Conservation (phyloP, 2,329 filamentous ascomycete species). For the Nothophoma quercina region DNA sequence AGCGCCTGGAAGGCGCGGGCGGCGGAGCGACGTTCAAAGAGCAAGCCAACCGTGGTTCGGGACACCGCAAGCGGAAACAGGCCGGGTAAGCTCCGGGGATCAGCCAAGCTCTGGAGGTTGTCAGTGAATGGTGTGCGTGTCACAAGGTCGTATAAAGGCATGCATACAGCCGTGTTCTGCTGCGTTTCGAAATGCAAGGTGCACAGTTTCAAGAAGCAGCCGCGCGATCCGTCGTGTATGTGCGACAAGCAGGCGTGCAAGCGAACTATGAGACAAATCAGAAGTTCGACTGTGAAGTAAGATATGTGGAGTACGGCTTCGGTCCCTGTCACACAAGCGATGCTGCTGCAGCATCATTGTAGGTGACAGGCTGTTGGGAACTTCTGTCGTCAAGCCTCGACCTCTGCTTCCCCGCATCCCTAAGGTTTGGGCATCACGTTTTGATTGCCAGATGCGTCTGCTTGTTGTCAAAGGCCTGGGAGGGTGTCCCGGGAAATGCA, state of each 20-base stretch:
- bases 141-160: slow-evolving; percentile 1
- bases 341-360: slow-evolving; percentile 3
- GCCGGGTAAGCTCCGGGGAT: too few species aligned
- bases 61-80: slow-evolving; percentile 4
- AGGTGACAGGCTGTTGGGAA: slow-evolving; percentile 7
- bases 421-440: slow-evolving; percentile 12
- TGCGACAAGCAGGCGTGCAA: slow-evolving; percentile 2
- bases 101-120: slow-evolving; percentile 1
- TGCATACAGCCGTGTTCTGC: slow-evolving; percentile 3
- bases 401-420: slow-evolving; percentile 13
- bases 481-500: not conserved
- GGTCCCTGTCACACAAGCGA: slow-evolving; percentile 8
- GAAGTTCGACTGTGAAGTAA: not conserved
- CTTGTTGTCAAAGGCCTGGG: slow-evolving; percentile 19
- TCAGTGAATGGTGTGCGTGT: slow-evolving; percentile 1
- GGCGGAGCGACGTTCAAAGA: not conserved
- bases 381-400: slow-evolving; percentile 22
- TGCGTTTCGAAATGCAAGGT: slow-evolving; percentile 8
- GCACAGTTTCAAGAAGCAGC: slow-evolving; percentile 3
- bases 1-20: not conserved
- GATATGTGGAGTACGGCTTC: not conserved
- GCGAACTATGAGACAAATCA: slow-evolving; percentile 1
- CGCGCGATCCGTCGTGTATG: slow-evolving; percentile 4
- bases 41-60: not conserved
- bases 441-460: slow-evolving; percentile 21